A percentile compares a stretch with the other conserved stretches of the same genome.
Conservation (phyloP, 1,284 basidiomycete genomes). For the Erythrobasidium hasegawianum region DNA sequence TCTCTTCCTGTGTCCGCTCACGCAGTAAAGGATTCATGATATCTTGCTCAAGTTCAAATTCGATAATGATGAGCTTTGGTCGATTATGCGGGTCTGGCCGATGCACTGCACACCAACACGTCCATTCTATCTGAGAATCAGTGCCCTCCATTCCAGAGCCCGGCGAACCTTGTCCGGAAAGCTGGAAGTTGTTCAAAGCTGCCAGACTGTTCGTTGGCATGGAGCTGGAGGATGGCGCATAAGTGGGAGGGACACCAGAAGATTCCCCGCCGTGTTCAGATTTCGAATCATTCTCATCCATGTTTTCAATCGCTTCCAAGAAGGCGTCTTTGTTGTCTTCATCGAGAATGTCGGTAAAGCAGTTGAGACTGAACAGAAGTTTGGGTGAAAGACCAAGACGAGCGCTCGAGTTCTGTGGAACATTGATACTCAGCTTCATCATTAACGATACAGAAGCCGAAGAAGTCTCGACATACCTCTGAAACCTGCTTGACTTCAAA, state of each 20-base stretch:
- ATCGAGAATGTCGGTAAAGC: slow-evolving; percentile 69
- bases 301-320: slow-evolving; percentile 56
- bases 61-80: slow-evolving; percentile 61
- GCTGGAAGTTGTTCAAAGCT: slow-evolving; percentile 40
- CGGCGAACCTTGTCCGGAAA: slow-evolving; percentile 41
- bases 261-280: slow-evolving; percentile 45
- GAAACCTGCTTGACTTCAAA: slow-evolving; percentile 74
- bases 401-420: slow-evolving; percentile 59
- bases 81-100: slow-evolving; percentile 52
- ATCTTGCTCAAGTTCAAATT: slow-evolving; percentile 78
- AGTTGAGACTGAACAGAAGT: slow-evolving; percentile 72
- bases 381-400: slow-evolving; percentile 69
- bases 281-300: slow-evolving; percentile 39
- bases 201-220: slow-evolving; percentile 12
- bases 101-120: slow-evolving; percentile 79
- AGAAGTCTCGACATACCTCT: slow-evolving; percentile 58
- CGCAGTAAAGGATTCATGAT: slow-evolving; percentile 61
- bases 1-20: slow-evolving; percentile 35
- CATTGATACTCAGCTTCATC: not conserved
- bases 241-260: slow-evolving; percentile 3
- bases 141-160: slow-evolving; percentile 37
- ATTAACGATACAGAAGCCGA: not conserved
- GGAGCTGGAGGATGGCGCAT: not conserved
- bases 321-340: slow-evolving; percentile 67
- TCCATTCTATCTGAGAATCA: slow-evolving; percentile 55